Evolutionary conservation across 352 stramenopile genomes (phyloP).

Genomic region (Pythium rhizo-oryzae): DNA sequence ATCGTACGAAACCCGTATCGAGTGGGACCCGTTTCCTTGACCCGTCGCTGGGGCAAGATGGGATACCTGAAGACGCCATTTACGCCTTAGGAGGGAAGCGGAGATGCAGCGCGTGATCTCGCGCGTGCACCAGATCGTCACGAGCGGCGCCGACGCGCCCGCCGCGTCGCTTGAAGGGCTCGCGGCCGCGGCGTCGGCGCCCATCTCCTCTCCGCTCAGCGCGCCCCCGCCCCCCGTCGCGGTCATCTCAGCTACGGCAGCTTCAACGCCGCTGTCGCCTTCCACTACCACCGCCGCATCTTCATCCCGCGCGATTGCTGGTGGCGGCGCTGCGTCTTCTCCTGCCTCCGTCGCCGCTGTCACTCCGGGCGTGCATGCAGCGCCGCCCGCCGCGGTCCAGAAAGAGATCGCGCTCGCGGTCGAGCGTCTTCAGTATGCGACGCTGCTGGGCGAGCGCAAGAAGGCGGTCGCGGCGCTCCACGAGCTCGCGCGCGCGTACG

Average conservation of each 20-base stretch:
- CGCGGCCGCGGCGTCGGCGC: conserved; percentile 6
- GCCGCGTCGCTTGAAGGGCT: conserved; percentile 7
- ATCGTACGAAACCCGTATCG: background rate
- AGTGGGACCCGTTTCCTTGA: background rate
- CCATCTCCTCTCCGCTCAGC: background rate
- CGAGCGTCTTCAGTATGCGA: conserved; percentile 74
- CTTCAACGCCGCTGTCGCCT: background rate
- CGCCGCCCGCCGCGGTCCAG: conserved; percentile 3
- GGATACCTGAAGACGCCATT: background rate
- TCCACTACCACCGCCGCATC: background rate
- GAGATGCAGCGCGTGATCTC: conserved; percentile 74
- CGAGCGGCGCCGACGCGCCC: conserved; percentile 26
- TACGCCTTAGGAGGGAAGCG: background rate
- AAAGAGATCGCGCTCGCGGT: conserved; percentile 56
- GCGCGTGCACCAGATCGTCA: conserved; percentile 72
- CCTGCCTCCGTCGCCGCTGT: no score
- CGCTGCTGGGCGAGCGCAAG: conserved; percentile 75
- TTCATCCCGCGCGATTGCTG: background rate
- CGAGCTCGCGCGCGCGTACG: conserved; percentile 33
- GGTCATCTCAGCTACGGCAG: background rate
- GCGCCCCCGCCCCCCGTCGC: background rate
- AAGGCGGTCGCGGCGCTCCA: conserved; percentile 54
- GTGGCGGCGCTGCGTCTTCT: no score
- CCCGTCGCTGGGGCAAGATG: no score
- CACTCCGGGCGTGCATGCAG: no score